A percentile compares a stretch with the other conserved stretches of the same genome.
Evolutionary conservation across 176 grass and related monocot species (phyloP).

Genomic region (Cenchrus fungigraminus): DNA sequence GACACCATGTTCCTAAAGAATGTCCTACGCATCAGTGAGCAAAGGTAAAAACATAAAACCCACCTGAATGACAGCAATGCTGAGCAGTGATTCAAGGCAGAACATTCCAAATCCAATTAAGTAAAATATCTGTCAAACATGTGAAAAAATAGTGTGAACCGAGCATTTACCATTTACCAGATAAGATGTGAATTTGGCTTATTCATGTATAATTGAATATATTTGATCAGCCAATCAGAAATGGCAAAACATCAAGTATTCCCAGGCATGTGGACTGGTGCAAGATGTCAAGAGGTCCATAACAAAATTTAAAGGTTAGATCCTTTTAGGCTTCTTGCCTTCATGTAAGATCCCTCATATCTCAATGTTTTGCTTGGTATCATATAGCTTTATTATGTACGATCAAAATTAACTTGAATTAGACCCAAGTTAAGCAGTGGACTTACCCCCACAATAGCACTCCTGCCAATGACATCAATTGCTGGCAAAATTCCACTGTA

Average conservation of each 20-base stretch:
- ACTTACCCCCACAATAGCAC: conserved; percentile 86
- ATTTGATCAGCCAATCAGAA: conserved; percentile 3
- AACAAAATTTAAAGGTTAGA: conserved; percentile 11
- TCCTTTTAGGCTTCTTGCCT: background rate
- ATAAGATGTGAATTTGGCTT: background rate
- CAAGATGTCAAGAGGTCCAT: conserved; percentile 15
- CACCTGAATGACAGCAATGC: conserved; percentile 90
- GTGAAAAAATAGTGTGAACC: conserved; percentile 21
- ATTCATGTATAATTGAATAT: background rate
- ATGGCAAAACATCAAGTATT: background rate
- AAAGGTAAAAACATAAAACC: conserved; percentile 21
- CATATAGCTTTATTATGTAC: background rate
- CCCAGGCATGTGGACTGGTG: background rate
- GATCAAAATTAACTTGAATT: background rate
- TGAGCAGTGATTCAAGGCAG: conserved; percentile 82
- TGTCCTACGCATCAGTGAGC: background rate
- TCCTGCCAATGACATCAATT: conserved; percentile 75
- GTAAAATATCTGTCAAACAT: conserved; percentile 79
- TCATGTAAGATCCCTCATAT: background rate
- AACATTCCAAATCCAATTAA: conserved; percentile 94
- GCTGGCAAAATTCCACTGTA: conserved; percentile 91
- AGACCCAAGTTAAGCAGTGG: background rate
- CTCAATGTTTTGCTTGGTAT: background rate
- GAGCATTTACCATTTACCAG: background rate
- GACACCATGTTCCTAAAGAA: background rate